These are phyloP conservation scores for Stagonosporopsis chrysanthemi DNA, from an alignment of 2,329 filamentous ascomycete species.

Conservation along the genomic window DNA sequence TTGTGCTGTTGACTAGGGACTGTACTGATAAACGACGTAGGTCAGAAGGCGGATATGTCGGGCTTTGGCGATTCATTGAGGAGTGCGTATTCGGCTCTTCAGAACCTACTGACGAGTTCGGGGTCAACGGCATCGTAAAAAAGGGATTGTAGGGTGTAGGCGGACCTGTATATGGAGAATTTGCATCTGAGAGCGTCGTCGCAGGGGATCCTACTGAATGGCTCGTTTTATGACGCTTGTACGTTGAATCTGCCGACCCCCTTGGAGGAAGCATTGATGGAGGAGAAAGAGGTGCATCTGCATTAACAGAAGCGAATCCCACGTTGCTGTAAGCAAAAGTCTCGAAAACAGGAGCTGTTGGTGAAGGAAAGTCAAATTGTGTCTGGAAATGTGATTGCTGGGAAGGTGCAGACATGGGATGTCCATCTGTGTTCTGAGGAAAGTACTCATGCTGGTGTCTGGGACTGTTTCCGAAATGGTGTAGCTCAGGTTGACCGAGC, in stretches of 20 bases:
- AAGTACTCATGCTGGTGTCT: constrained; percentile 29
- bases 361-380: constrained; percentile 36
- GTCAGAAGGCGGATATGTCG: constrained; percentile 51
- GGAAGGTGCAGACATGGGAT: constrained; percentile 22
- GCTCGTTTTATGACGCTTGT: constrained; percentile 36
- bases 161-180: constrained; percentile 50
- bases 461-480: constrained; percentile 19
- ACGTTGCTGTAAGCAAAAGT: constrained; percentile 23
- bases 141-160: constrained; percentile 53
- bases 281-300: constrained; percentile 28
- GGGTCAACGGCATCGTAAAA: constrained; percentile 56
- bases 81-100: constrained; percentile 40
- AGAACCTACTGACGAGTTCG: constrained; percentile 49
- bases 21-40: constrained; percentile 67
- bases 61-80: constrained; percentile 29
- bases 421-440: constrained; percentile 10
- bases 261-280: constrained; percentile 42
- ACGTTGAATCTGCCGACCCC: constrained; percentile 24
- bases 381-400: constrained; percentile 29
- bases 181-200: constrained; percentile 38
- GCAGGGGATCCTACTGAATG: constrained; percentile 37
- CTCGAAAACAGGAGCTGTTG: constrained; percentile 28
- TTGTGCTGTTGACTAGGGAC: constrained; percentile 60
- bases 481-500: constrained; percentile 27
- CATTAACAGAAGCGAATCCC: constrained; percentile 23